Evolutionary conservation across 352 stramenopile species (phyloP).

Genomic region (Albugo candida): DNA sequence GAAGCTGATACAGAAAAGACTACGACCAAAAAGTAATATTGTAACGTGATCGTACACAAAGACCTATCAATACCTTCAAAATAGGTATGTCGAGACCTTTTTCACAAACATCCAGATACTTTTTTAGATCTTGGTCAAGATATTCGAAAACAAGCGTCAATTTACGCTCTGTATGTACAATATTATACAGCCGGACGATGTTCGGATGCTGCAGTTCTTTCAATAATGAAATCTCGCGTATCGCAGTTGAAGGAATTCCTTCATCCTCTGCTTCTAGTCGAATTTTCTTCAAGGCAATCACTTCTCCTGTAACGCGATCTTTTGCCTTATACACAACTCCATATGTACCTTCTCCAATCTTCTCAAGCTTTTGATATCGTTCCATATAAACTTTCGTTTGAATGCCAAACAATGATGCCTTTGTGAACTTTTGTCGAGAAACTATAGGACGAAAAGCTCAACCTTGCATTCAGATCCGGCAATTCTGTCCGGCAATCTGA

Average conservation of each 20-base stretch:
- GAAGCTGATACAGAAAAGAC: constrained; percentile 98
- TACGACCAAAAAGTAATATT: constrained; percentile 1
- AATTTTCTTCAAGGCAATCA: constrained; percentile 99
- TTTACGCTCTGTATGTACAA: constrained; percentile 98
- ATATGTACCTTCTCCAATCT: constrained; percentile 97
- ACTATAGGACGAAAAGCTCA: too few relatives aligned
- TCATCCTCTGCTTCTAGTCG: constrained; percentile 95
- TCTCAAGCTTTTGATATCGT: constrained; percentile 91
- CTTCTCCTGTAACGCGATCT: constrained; percentile 88
- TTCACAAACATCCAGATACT: constrained; percentile 99
- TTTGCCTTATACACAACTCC: constrained; percentile 99
- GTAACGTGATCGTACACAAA: constrained; percentile 1
- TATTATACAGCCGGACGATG: constrained; percentile 98
- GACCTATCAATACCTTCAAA: constrained; percentile 69
- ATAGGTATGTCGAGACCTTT: constrained; percentile 87
- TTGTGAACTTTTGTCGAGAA: too few relatives aligned
- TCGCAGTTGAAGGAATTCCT: constrained; percentile 95
- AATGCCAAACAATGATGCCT: too few relatives aligned
- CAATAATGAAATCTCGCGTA: constrained; percentile 97
- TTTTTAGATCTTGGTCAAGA: constrained; percentile 99
- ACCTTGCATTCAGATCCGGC: too few relatives aligned
- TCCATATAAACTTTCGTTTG: constrained; percentile 25
- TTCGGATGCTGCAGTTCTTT: constrained; percentile 95
- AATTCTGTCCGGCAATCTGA: too few relatives aligned
- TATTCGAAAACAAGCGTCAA: constrained; percentile 99